These are phyloP conservation scores for Fomitopsis schrenkii DNA, from an alignment of 1,284 basidiomycete genomes.

Conservation along the genomic window DNA sequence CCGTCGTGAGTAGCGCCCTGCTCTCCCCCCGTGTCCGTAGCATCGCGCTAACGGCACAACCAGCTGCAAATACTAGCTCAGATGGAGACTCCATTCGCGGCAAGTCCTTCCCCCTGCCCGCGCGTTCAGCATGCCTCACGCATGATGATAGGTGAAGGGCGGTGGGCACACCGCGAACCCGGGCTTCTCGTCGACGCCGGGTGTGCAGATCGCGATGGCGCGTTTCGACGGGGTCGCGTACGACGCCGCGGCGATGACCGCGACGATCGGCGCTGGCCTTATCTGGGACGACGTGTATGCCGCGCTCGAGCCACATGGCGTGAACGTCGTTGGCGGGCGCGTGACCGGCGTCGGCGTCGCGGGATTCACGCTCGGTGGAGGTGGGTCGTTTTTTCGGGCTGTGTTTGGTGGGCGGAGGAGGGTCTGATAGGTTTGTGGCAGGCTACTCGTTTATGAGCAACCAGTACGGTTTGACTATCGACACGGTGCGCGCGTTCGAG, in stretches of 20 bases:
- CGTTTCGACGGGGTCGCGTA: slow-evolving; percentile 40
- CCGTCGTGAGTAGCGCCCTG: slow-evolving; percentile 21
- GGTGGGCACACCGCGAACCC: slow-evolving; percentile 45
- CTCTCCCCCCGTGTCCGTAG: slow-evolving; percentile 10
- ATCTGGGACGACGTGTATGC: slow-evolving; percentile 48
- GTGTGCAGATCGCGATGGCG: slow-evolving; percentile 49
- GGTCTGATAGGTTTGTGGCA: not conserved
- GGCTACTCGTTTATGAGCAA: slow-evolving; percentile 42
- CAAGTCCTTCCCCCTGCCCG: slow-evolving; percentile 21
- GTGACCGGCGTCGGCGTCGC: slow-evolving; percentile 37
- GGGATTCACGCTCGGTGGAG: slow-evolving; percentile 46
- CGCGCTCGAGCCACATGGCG: slow-evolving; percentile 30
- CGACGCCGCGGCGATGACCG: slow-evolving; percentile 26
- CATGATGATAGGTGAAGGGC: slow-evolving; percentile 39
- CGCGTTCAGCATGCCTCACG: not conserved
- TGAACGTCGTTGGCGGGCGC: slow-evolving; percentile 45
- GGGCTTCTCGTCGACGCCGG: slow-evolving; percentile 47
- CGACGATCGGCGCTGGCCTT: slow-evolving; percentile 44
- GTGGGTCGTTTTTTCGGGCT: slow-evolving; percentile 17
- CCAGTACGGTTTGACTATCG: slow-evolving; percentile 39
- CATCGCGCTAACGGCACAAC: slow-evolving; percentile 9
- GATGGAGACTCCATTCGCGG: slow-evolving; percentile 35
- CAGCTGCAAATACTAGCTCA: slow-evolving; percentile 43
- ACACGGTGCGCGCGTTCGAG: slow-evolving; percentile 35
- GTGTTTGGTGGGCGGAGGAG: not conserved